Conservation (phyloP, 2,329 filamentous ascomycete genomes). For the Verticillium dahliae region DNA sequence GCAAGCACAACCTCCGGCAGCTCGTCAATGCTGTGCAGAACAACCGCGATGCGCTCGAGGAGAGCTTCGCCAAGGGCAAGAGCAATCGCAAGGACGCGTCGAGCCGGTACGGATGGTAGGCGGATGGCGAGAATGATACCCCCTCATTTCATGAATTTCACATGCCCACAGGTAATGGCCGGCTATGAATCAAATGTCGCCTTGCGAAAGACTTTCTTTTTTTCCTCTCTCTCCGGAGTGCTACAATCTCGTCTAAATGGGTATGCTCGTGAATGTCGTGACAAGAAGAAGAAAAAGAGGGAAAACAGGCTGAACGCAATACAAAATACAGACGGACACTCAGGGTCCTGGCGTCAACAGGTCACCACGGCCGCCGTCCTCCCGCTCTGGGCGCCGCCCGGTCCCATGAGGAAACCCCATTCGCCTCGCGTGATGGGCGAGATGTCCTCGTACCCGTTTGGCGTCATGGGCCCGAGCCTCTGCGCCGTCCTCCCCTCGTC, state of each 20-base stretch:
- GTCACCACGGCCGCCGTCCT: conserved; percentile 46
- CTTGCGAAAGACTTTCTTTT: neutral
- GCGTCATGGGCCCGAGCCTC: conserved; percentile 43
- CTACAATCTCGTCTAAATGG: neutral
- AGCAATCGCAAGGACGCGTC: conserved; percentile 77
- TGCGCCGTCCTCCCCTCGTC: conserved; percentile 13
- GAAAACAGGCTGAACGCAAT: neutral
- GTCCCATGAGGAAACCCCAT: conserved; percentile 52
- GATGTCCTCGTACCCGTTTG: conserved; percentile 55
- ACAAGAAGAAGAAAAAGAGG: neutral
- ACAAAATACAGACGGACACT: neutral
- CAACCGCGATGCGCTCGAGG: conserved; percentile 83
- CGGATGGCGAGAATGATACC: neutral
- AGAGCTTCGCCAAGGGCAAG: conserved; percentile 79
- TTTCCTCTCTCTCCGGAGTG: neutral
- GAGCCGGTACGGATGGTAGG: conserved; percentile 75
- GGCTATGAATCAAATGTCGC: neutral
- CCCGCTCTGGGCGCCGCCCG: conserved; percentile 28
- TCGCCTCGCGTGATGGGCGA: conserved; percentile 56
- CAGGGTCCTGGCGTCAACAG: conserved; percentile 27
- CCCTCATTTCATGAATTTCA: neutral
- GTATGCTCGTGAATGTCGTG: neutral
- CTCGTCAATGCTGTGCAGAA: conserved; percentile 75
- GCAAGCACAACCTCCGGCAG: conserved; percentile 85
- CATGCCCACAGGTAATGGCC: neutral